phyloP scores from a whole-genome alignment of 768 basidiomycete species.

The Amanita polypyramis region DNA sequence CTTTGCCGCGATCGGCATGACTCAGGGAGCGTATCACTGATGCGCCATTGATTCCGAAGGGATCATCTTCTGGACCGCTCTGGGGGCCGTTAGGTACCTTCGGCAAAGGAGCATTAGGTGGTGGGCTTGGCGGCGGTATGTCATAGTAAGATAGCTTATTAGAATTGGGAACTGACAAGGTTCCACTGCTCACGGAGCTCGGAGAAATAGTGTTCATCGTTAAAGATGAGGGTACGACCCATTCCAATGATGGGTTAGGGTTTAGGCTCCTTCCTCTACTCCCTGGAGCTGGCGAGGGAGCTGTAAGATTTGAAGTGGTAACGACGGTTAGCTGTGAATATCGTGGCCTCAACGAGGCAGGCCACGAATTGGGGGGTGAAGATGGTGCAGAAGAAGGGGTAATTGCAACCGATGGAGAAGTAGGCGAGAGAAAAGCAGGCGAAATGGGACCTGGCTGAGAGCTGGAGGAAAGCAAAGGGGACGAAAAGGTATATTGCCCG shows the following conservation, averaged over 20 bases:
- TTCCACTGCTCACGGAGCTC: neutral
- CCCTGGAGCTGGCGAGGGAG: neutral
- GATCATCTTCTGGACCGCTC: neutral
- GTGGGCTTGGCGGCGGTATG: constrained; percentile 41
- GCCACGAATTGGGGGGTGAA: neutral
- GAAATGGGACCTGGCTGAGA: neutral
- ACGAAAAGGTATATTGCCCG: neutral
- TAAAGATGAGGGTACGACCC: constrained; percentile 22
- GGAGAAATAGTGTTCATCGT: constrained; percentile 5
- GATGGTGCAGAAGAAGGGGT: neutral
- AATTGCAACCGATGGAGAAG: neutral
- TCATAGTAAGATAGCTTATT: constrained; percentile 36
- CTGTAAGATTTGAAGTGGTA: neutral
- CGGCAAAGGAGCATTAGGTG: constrained; percentile 35
- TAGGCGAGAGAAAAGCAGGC: neutral
- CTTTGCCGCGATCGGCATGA: constrained; percentile 25
- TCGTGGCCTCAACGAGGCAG: neutral
- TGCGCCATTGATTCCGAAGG: constrained; percentile 2
- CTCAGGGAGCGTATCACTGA: constrained; percentile 4
- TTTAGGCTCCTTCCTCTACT: neutral
- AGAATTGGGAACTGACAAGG: constrained; percentile 20
- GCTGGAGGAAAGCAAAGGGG: neutral
- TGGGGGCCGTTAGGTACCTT: constrained; percentile 16
- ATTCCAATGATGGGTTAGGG: constrained; percentile 16
- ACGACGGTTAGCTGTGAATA: neutral